phyloP scores from a whole-genome alignment of 192 early-diverging fungal genomes.

The Podila minutissima region DNA sequence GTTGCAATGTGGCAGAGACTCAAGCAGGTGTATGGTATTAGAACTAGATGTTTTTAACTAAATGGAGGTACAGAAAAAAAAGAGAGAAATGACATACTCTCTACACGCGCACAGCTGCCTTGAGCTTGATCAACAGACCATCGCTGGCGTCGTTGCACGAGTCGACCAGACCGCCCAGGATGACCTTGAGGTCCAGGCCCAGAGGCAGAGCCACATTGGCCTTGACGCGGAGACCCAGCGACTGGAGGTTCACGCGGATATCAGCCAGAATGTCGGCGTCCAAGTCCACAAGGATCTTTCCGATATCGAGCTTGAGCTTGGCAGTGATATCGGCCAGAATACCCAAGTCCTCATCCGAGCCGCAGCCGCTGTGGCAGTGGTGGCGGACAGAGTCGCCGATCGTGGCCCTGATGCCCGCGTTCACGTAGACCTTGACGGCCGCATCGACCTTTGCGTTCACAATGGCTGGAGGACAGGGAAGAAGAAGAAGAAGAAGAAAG shows the following conservation, averaged over 20 bases:
- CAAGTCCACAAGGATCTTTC: constrained; percentile 4
- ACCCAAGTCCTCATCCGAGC: constrained; percentile 3
- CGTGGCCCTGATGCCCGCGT: constrained; percentile 8
- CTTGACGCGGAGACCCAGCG: constrained; percentile 7
- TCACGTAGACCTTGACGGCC: constrained; percentile 16
- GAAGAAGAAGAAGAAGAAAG: too few species aligned
- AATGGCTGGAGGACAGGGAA: constrained; percentile 1
- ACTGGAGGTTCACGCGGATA: constrained; percentile 6
- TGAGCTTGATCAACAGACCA: background rate
- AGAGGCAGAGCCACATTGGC: constrained; percentile 11
- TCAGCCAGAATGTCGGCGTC: constrained; percentile 18
- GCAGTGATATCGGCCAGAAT: constrained; percentile 15
- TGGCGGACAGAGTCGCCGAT: constrained; percentile 2
- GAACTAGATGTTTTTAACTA: too few species aligned
- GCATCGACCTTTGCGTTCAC: constrained; percentile 21
- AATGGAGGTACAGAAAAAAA: too few species aligned
- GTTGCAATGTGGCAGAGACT: too few species aligned
- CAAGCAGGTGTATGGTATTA: too few species aligned
- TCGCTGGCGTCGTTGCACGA: constrained; percentile 7
- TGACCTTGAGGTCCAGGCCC: constrained; percentile 8
- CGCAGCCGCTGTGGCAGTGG: constrained; percentile 8
- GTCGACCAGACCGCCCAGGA: constrained; percentile 3
- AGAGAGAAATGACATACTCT: background rate
- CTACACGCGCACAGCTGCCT: background rate
- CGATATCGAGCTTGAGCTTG: constrained; percentile 12